Evolutionary conservation across 2,329 filamentous ascomycete genomes (phyloP), one percentile per base, ranked within the genome.

Genomic region (Neonectria faginata): DNA sequence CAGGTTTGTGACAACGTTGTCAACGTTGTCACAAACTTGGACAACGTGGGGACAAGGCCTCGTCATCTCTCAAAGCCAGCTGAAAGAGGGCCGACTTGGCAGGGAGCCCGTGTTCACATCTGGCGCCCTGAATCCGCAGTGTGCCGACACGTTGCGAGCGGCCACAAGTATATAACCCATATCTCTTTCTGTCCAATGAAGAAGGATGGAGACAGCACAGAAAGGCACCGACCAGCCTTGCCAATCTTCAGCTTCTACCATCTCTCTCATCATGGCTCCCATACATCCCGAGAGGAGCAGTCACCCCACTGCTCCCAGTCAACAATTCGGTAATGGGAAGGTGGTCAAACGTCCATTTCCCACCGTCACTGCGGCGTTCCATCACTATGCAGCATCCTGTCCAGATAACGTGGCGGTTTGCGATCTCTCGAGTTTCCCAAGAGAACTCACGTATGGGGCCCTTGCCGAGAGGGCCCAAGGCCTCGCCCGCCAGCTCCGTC

Each of bases 381-480:
- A 79, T 31, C 76, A 79, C 44, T 71, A 78, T 68, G 82, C 79
- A 10, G 72, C 75, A 48, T 65, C 67, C 12, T 74, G 76, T 31
- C 82, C 83, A 18, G 71, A 79, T 25, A 72, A 69, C 53, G 73
- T 76, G 31, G 83, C 83, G 14, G 75, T 82, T 20, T 77, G 79
- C 61, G 73, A 80, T 68, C 64, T 80, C 39, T 76, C 79, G 9
- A 68, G 62, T n/a, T 59, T 66, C 10, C 62, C 68, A 3, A 74
- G 69, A 18, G 75, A 78, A 55, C 72, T 85, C 57, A 83, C 83
- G 5, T 86, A 86, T 69, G 67, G 70, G 4, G 78, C 83, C 57
- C 80, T 86, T 52, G 81, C 82, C 39, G 70, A 61, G 41, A 75
- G 77, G 27, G 79, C 79, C 47, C 84, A 84, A 69, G 71, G 74